Percentiles rank a stretch among this genome's conserved stretches.
Evolutionary conservation across 108 stramenopile species (phyloP).

Genomic region (Fragilaria radians): DNA sequence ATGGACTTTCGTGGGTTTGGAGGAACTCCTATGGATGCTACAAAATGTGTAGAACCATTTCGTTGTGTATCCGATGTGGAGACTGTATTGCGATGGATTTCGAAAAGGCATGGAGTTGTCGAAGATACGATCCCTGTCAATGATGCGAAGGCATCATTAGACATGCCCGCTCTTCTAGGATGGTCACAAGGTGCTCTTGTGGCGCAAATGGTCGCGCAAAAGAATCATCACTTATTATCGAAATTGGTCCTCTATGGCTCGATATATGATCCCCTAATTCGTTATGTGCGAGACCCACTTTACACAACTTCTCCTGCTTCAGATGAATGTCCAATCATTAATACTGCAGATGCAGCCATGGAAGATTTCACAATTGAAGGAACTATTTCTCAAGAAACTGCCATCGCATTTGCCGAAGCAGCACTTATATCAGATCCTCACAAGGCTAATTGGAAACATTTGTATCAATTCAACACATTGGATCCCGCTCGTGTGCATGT

Average conservation of each 20-base stretch:
- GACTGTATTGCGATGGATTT: slow-evolving; percentile 71
- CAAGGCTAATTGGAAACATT: slow-evolving; percentile 76
- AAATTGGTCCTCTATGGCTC: slow-evolving; percentile 79
- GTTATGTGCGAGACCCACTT: slow-evolving; percentile 66
- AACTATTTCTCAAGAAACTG: slow-evolving; percentile 57
- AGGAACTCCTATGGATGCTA: slow-evolving; percentile 61
- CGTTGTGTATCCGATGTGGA: slow-evolving; percentile 70
- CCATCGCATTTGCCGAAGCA: slow-evolving; percentile 59
- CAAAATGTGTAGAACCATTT: slow-evolving; percentile 55
- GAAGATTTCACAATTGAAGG: slow-evolving; percentile 86
- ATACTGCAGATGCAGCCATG: slow-evolving; percentile 70
- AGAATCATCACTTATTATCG: slow-evolving; percentile 32
- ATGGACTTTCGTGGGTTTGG: slow-evolving; percentile 93
- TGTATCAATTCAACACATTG: slow-evolving; percentile 85
- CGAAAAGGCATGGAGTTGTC: slow-evolving; percentile 26
- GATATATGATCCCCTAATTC: slow-evolving; percentile 72
- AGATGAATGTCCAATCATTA: slow-evolving; percentile 23
- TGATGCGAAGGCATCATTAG: neutral
- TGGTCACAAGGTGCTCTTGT: slow-evolving; percentile 86
- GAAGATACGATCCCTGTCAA: neutral
- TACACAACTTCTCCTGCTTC: slow-evolving; percentile 24
- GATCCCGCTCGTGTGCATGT: slow-evolving; percentile 73
- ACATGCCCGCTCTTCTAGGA: slow-evolving; percentile 48
- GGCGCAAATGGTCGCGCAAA: slow-evolving; percentile 76
- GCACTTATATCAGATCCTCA: slow-evolving; percentile 71